These are phyloP conservation scores for Russula sp. DNA, from an alignment of 768 basidiomycete species.

Conservation along the genomic window DNA sequence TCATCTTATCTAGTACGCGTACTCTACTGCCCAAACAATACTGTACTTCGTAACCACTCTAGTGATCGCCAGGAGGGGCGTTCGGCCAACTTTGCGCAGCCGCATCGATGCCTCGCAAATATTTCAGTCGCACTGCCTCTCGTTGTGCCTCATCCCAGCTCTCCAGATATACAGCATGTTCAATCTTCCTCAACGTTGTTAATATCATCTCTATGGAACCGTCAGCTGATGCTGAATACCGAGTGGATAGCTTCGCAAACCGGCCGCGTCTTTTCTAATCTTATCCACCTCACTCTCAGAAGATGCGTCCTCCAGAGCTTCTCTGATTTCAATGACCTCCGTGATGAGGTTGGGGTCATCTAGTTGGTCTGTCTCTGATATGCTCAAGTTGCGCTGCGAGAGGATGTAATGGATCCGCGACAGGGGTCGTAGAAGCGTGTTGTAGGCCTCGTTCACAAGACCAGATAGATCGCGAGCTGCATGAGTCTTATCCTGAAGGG, in stretches of 20 bases:
- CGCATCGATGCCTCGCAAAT: slow-evolving; percentile 56
- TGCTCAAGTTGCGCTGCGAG: slow-evolving; percentile 45
- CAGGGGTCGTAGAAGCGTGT: slow-evolving; percentile 63
- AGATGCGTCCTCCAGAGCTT: slow-evolving; percentile 62
- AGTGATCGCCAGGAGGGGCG: slow-evolving; percentile 24
- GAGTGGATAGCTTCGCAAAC: slow-evolving; percentile 30
- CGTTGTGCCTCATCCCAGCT: slow-evolving; percentile 53
- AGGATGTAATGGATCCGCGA: slow-evolving; percentile 79
- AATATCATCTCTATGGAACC: slow-evolving; percentile 43
- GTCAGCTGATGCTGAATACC: not conserved
- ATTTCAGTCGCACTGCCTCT: slow-evolving; percentile 63
- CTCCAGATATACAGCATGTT: slow-evolving; percentile 39
- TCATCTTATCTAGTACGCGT: not conserved
- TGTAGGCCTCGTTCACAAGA: slow-evolving; percentile 77
- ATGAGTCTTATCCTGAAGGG: slow-evolving; percentile 44
- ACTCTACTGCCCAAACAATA: not conserved
- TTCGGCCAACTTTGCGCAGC: slow-evolving; percentile 38
- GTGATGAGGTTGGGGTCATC: slow-evolving; percentile 65
- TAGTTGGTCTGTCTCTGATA: slow-evolving; percentile 63
- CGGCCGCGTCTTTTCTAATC: slow-evolving; percentile 48
- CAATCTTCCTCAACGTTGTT: slow-evolving; percentile 39
- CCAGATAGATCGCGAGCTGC: slow-evolving; percentile 64
- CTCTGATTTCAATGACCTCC: slow-evolving; percentile 73
- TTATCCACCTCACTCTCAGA: slow-evolving; percentile 41
- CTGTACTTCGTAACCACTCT: not conserved